phyloP scores from a whole-genome alignment of 2,329 filamentous ascomycete genomes.

The Sporothrix pseudoabietina region DNA sequence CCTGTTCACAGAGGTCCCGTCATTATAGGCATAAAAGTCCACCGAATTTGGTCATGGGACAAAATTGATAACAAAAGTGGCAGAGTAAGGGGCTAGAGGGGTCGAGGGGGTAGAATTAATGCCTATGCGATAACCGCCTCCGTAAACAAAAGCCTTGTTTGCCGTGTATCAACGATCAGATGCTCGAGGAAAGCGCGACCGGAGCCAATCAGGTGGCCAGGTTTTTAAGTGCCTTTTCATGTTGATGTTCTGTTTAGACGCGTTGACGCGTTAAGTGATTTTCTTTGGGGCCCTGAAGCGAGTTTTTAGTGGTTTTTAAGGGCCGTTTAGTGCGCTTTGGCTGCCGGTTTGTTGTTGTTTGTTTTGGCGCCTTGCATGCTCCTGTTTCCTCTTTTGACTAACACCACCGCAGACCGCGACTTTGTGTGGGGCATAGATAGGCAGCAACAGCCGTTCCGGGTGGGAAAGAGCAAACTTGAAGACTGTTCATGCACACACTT shows the following conservation, averaged over 20 bases:
- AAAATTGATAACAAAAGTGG: not conserved
- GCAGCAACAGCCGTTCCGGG: constrained; percentile 19
- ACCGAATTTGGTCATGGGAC: too few species aligned
- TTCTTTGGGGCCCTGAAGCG: not conserved
- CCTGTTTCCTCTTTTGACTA: constrained; percentile 23
- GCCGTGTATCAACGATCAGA: not conserved
- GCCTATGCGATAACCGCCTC: not conserved
- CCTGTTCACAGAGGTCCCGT: not conserved
- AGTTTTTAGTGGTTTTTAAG: not conserved
- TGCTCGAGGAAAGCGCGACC: not conserved
- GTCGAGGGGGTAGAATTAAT: too few species aligned
- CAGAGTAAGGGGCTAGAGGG: too few species aligned
- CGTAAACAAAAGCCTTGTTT: constrained; percentile 4
- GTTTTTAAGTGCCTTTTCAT: not conserved
- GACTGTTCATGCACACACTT: constrained; percentile 9
- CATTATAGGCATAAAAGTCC: too few species aligned
- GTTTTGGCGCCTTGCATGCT: constrained; percentile 7
- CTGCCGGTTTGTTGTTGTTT: constrained; percentile 10
- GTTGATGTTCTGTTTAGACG: not conserved
- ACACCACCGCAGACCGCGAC: not conserved
- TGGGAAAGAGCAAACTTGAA: not conserved
- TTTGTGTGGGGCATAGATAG: constrained; percentile 17
- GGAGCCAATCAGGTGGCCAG: not conserved
- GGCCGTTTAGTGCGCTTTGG: constrained; percentile 11
- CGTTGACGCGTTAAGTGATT: constrained; percentile 21